Percentiles rank a stretch among this genome's conserved stretches.
Evolutionary conservation across 73 alveolate genomes (phyloP).

Genomic region (Paramecium octaurelia): DNA sequence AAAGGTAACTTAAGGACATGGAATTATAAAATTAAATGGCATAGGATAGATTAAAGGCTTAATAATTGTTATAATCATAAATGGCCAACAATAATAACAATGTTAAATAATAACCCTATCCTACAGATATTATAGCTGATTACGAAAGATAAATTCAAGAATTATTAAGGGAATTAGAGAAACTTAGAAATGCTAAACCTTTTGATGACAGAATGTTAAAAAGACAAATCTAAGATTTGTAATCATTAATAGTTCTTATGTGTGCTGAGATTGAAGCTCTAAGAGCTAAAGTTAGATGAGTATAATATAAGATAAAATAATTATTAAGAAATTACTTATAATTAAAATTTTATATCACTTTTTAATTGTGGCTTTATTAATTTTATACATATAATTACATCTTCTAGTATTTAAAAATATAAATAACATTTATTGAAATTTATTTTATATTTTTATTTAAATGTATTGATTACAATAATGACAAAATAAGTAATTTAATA

Average conservation of each 20-base stretch:
- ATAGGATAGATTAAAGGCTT: neutral
- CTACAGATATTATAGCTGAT: neutral
- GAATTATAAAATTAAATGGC: neutral
- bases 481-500: no score
- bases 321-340: neutral
- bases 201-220: slow-evolving; percentile 11
- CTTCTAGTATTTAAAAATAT: neutral
- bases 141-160: neutral
- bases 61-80: neutral
- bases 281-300: slow-evolving; percentile 8
- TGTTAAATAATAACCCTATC: neutral
- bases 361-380: neutral
- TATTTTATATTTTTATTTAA: neutral
- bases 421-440: neutral
- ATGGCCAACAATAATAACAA: neutral
- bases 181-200: slow-evolving; percentile 31
- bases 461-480: no score
- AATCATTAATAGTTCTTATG: slow-evolving; percentile 6
- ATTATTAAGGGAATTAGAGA: neutral
- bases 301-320: neutral
- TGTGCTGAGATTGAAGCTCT: slow-evolving; percentile 30
- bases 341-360: neutral
- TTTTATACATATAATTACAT: no score
- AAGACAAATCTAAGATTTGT: slow-evolving; percentile 23
- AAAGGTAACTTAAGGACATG: neutral